Evolutionary conservation across 1,284 basidiomycete species (phyloP).

Genomic region (Rhodotorula sp.): DNA sequence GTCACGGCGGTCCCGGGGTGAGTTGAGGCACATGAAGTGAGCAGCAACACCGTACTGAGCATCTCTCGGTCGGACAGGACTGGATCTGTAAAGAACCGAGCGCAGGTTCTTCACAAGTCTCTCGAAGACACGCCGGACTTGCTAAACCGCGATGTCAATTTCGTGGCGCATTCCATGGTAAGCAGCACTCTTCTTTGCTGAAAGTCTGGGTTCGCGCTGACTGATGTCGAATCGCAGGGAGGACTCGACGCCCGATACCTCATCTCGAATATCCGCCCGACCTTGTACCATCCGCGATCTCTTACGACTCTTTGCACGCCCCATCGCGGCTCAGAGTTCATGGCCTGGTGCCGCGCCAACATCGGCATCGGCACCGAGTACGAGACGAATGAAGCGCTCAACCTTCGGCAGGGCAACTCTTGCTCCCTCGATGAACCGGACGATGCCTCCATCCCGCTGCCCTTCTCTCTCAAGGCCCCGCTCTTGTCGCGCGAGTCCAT

Average conservation of each 20-base stretch:
- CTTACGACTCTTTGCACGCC: slow-evolving; percentile 90
- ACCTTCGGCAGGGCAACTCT: slow-evolving; percentile 36
- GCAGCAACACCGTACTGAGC: neutral
- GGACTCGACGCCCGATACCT: slow-evolving; percentile 91
- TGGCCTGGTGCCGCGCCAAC: slow-evolving; percentile 97
- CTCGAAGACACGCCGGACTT: slow-evolving; percentile 62
- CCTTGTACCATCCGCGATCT: slow-evolving; percentile 78
- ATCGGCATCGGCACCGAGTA: slow-evolving; percentile 70
- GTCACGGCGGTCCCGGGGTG: slow-evolving; percentile 93
- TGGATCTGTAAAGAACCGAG: slow-evolving; percentile 82
- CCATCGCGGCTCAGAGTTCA: slow-evolving; percentile 93
- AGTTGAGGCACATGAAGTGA: slow-evolving; percentile 1
- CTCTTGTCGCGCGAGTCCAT: slow-evolving; percentile 49
- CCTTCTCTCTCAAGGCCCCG: slow-evolving; percentile 55
- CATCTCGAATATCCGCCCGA: slow-evolving; percentile 79
- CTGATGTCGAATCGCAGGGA: slow-evolving; percentile 52
- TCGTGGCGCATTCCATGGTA: slow-evolving; percentile 93
- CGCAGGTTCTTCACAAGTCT: slow-evolving; percentile 72
- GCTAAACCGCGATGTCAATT: slow-evolving; percentile 74
- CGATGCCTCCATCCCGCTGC: slow-evolving; percentile 46
- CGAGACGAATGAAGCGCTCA: slow-evolving; percentile 39
- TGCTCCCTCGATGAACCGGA: slow-evolving; percentile 41
- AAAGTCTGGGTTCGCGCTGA: neutral
- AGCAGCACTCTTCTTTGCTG: slow-evolving; percentile 19
- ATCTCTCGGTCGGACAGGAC: slow-evolving; percentile 59